Base-by-base conservation (phyloP, 768 basidiomycete species). In the Boletus eberwhitei region DNA sequence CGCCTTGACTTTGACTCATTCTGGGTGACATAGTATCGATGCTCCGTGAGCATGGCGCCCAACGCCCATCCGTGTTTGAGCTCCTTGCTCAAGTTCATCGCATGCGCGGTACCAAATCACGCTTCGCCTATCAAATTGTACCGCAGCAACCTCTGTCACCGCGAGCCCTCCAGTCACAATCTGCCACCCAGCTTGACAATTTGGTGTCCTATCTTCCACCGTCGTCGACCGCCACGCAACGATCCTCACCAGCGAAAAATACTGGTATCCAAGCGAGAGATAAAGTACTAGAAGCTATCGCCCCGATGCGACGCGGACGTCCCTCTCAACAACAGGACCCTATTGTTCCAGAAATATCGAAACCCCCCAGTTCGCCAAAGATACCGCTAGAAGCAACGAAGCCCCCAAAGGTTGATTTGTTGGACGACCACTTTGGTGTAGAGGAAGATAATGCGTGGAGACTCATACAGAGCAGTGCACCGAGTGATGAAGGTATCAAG, bases 21-120 rank as follows among this genome's bases (percentile, higher is more conserved):
- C 53, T 19, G 52, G 37, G 50, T 59, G 26, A 51, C 47, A 22
- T 62, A 98, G 93, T 78, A 0, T 91, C 90, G 5, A 97, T 97
- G 92, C 81, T 99, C 24, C 85, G 88, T 47, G 97, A 98, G 66
- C 88, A 93, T 58, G 93, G 95, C 2, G 68, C 83, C 4, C 87
- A 90, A 60, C 81, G 97, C 16, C 97, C 96, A 11, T 82, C 84
- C 14, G 88, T 91, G 16, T 98, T 95, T 63, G 92, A 97, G 62
- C 73, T 96, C 14, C 84, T 98, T 41, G 75, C 79, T 43, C 81
- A 83, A 55, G 90, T 95, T 2, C 97, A 98, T 73, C 78, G 79
- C 31, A 80, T 97, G 62, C 87, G 95, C 21, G 93, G 94, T 12
- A 93, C 93, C 1, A 88, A 84, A 67, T 90, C 93, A 8, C 80